Evolutionary conservation across 495 filamentous ascomycete species (phyloP), one percentile per base, ranked within the genome.

Genomic region (Penicillium coprophilum): DNA sequence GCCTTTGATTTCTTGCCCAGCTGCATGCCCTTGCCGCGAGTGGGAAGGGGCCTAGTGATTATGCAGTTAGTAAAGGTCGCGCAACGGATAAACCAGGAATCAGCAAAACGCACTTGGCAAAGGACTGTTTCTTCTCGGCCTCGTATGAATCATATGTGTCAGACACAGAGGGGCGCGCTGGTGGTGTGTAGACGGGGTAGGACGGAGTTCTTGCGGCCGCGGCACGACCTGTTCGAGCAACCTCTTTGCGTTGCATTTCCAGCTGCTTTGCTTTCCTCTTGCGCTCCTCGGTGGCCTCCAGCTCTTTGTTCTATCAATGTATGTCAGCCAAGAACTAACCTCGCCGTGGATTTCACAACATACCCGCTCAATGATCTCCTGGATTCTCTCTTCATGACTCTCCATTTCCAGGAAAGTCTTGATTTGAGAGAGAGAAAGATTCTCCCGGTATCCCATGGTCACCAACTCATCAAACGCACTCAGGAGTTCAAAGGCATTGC

Each of bases 361-460:
- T 84, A 95, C 90, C 73, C 91, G 82, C 53, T 93, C 90, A 70
- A 97, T 96, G 41, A 97, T 96, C 68, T 96, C 92, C 67, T 97
- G 94, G 55, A 98, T 96, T 64, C 94, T 85, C 80, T 97, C 94
- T 75, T 98, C 95, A 65, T 97, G 94, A 74, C 87, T 91, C 76
- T 97, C 95, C 94, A 98, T 98, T 70, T 97, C 94, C 61, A 98
- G 65, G 77, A 98, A 98, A 0, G 94, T 96, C 81, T 93, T 96
- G 76, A 98, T 97, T 77, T 98, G 94, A 64, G 83, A 87, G 31
- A 97, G 80, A 23, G 92, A 92, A 50, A 97, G 78, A 66, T 97
- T 98, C 77, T 98, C 94, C 67, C 95, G 75, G 71, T 98, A 97
- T 7, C 94, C 94, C 62, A 95, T 75, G 1, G 91, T 96, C 50